Base-by-base conservation (phyloP, 1,284 basidiomycete species). In the Sanghuangporus sanghuang region DNA sequence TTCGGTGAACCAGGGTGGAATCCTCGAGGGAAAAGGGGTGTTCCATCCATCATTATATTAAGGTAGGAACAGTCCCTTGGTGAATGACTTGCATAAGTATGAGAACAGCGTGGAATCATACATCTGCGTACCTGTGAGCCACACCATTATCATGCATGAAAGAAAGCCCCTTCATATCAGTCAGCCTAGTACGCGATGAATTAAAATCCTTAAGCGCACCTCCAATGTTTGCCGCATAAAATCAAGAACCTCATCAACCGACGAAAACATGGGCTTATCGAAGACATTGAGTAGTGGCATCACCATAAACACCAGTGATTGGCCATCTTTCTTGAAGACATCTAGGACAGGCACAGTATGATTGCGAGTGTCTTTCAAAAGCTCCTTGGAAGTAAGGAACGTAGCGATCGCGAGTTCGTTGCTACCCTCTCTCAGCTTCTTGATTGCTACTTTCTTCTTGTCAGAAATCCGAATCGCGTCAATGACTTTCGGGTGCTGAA, bases 11-110 rank as follows among this genome's bases (percentile, higher is more conserved):
- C 57, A 0, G 73, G 73, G 60, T 73, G 73, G 56, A 70, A 67
- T 1, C 70, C 69, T 1, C 64, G 7, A 1, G 73, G 74, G 48
- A 68, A 75, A 21, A 74, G 62, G 0, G 64, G 23, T 2, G 53
- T 54, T 0, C 64, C 71, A 54, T 74, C 72, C 71, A 74, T 73
- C 70, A 73, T 70, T 54, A 74, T 71, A 46, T 75, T 75, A 3
- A 58, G 55, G 2, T 55, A 23, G 1, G 69, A 65, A 8, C 71
- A 69, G 58, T 74, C 73, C 16, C 73, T 73, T 35, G 40, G 7
- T 18, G 18, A 4, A 18, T 12, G 16, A 42, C 40, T 8, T 21
- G 40, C 40, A 42, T 23, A 23, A 23, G 23, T 16, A 46, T 18
- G 23, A 52, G 16, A 12, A 2, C 48, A 21, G 48, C 48, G 6